Percentiles rank a stretch among this genome's conserved stretches.
Evolutionary conservation across 306 rosid species (phyloP).

Genomic region (Vigna hirtella): DNA sequence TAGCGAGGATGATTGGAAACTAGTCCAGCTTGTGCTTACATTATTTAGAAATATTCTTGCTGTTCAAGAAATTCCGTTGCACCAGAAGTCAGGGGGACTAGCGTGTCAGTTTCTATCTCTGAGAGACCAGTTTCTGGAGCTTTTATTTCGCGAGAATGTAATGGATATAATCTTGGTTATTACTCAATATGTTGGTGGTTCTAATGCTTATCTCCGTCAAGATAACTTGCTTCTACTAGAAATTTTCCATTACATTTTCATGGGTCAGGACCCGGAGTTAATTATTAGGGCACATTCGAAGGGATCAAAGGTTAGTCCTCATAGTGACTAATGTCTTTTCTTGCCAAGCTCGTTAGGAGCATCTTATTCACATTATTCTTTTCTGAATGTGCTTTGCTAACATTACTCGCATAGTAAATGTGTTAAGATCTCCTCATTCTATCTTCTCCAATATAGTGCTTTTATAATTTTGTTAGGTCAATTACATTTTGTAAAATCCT

Average conservation of each 20-base stretch:
- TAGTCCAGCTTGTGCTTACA: slow-evolving; percentile 87
- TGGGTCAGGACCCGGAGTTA: slow-evolving; percentile 92
- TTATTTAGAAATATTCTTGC: slow-evolving; percentile 84
- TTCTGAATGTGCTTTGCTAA: slow-evolving; percentile 13
- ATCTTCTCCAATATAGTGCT: slow-evolving; percentile 5
- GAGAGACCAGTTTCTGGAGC: slow-evolving; percentile 84
- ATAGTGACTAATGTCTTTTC: slow-evolving; percentile 17
- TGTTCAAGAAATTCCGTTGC: slow-evolving; percentile 82
- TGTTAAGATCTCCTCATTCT: slow-evolving; percentile 23
- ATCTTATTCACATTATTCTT: slow-evolving; percentile 11
- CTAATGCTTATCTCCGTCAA: slow-evolving; percentile 70
- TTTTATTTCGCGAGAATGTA: slow-evolving; percentile 83
- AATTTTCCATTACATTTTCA: slow-evolving; percentile 73
- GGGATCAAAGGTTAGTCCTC: slow-evolving; percentile 61
- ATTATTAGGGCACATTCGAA: slow-evolving; percentile 59
- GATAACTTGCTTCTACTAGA: slow-evolving; percentile 94
- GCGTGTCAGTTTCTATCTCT: slow-evolving; percentile 69
- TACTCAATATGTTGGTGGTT: slow-evolving; percentile 71
- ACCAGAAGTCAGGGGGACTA: slow-evolving; percentile 75
- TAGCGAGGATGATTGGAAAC: slow-evolving; percentile 96
- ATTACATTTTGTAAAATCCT: slow-evolving; percentile 23
- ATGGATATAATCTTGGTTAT: slow-evolving; percentile 84
- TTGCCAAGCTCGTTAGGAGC: slow-evolving; percentile 28
- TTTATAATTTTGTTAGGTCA: slow-evolving; percentile 39
- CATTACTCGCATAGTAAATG: slow-evolving; percentile 16